Percentiles rank a stretch among this genome's conserved stretches.
Conservation (phyloP, 2,329 filamentous ascomycete species). For the Fusarium mangiferae region DNA sequence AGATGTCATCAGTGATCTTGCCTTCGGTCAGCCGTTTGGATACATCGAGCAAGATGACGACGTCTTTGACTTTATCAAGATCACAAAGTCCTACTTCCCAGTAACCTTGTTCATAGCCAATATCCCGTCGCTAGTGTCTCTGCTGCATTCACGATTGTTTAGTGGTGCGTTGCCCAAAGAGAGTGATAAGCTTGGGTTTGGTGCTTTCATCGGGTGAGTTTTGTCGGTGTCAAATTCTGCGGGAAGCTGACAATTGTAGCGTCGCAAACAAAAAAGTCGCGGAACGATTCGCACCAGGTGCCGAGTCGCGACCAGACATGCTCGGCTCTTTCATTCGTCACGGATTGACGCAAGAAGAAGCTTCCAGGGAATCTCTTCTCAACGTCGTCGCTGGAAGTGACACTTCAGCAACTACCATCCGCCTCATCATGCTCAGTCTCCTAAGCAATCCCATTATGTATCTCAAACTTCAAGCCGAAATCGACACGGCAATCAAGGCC, state of each 20-base stretch:
- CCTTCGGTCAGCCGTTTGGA: constrained; percentile 61
- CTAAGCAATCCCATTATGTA: constrained; percentile 61
- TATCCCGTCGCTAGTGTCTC: neutral
- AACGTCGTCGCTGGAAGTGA: constrained; percentile 53
- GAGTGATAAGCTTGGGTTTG: constrained; percentile 42
- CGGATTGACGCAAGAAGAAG: constrained; percentile 48
- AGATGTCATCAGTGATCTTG: constrained; percentile 63
- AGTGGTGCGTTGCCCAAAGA: constrained; percentile 50
- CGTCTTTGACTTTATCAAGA: constrained; percentile 52
- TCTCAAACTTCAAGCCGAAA: constrained; percentile 58
- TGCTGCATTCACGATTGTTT: neutral
- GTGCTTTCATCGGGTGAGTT: constrained; percentile 13
- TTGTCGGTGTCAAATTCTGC: neutral
- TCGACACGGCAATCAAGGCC: constrained; percentile 58
- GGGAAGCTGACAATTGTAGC: rapidly evolving
- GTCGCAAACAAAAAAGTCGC: constrained; percentile 20
- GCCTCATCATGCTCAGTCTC: constrained; percentile 62
- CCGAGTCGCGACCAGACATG: constrained; percentile 47
- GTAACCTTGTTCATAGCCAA: constrained; percentile 8
- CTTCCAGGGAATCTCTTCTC: constrained; percentile 48
- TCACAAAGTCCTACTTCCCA: constrained; percentile 6
- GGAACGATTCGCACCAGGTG: neutral
- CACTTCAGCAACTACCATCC: constrained; percentile 51
- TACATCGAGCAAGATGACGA: constrained; percentile 59
- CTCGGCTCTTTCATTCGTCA: constrained; percentile 54